Evolutionary conservation across 2,329 filamentous ascomycete species (phyloP).

Genomic region (Chalaropsis thielavioides): DNA sequence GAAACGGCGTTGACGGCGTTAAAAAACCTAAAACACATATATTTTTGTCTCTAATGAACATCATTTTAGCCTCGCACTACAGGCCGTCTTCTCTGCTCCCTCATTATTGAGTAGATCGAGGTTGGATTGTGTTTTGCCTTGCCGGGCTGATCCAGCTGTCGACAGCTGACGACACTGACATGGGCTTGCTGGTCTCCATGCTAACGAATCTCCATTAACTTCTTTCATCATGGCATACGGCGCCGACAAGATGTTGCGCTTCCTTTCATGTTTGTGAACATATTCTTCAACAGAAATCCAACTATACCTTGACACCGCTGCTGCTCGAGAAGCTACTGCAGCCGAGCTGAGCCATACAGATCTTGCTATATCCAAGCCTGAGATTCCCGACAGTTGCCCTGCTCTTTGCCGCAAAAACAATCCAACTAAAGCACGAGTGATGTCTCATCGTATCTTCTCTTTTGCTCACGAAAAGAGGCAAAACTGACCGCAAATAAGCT

Average conservation of each 20-base stretch:
- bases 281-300: neutral
- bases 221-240: neutral
- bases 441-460: neutral
- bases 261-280: neutral
- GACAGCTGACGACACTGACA: neutral
- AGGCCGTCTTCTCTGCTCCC: neutral
- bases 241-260: no score
- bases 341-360: neutral
- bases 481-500: neutral
- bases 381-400: neutral
- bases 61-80: neutral
- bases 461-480: neutral
- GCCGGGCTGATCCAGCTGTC: neutral
- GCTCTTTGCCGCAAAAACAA: no score
- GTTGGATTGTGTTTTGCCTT: neutral
- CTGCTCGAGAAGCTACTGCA: neutral
- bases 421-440: neutral
- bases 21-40: constrained; percentile 2
- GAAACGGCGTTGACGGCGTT: constrained; percentile 16
- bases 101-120: neutral
- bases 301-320: neutral
- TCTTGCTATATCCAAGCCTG: neutral
- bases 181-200: neutral
- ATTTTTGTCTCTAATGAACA: constrained; percentile 7
- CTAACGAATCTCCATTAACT: neutral